phyloP scores from a whole-genome alignment of 2,329 filamentous ascomycete genomes.

The Biscogniauxia sp. region DNA sequence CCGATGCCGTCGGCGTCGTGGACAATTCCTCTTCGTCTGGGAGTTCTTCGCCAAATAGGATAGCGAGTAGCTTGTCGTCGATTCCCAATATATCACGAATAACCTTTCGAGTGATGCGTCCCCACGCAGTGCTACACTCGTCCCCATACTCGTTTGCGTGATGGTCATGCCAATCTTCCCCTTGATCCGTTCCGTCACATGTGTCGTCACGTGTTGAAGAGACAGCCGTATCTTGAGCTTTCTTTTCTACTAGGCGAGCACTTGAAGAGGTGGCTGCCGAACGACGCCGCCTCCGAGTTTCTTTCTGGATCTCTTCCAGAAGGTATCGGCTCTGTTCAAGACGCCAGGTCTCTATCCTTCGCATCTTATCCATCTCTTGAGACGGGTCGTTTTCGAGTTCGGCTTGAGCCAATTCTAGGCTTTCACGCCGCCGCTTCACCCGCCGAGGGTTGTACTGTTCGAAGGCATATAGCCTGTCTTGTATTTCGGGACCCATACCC shows the following conservation, averaged over 20 bases:
- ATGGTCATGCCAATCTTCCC: constrained; percentile 53
- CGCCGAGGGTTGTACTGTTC: constrained; percentile 78
- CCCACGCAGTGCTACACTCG: constrained; percentile 70
- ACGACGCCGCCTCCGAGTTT: constrained; percentile 68
- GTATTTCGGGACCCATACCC: constrained; percentile 55
- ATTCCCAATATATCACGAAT: constrained; percentile 89
- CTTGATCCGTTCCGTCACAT: constrained; percentile 37
- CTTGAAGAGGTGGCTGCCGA: constrained; percentile 21
- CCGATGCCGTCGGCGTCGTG: constrained; percentile 46
- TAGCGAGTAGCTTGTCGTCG: constrained; percentile 77
- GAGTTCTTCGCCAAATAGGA: constrained; percentile 81
- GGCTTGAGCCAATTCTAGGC: constrained; percentile 48
- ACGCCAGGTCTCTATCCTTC: constrained; percentile 88
- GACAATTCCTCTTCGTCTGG: constrained; percentile 51
- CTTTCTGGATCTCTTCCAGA: constrained; percentile 83
- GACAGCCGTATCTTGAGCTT: constrained; percentile 31
- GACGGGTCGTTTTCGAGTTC: constrained; percentile 53
- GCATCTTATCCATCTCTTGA: constrained; percentile 71
- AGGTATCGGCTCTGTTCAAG: constrained; percentile 85
- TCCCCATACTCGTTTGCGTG: constrained; percentile 39
- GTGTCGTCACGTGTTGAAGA: constrained; percentile 29
- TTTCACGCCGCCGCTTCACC: constrained; percentile 53
- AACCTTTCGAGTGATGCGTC: constrained; percentile 77
- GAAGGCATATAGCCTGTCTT: constrained; percentile 86
- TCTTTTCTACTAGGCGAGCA: constrained; percentile 23